phyloP scores from a whole-genome alignment of 805 yeast genomes.

The Nakazawaea siamensis region DNA sequence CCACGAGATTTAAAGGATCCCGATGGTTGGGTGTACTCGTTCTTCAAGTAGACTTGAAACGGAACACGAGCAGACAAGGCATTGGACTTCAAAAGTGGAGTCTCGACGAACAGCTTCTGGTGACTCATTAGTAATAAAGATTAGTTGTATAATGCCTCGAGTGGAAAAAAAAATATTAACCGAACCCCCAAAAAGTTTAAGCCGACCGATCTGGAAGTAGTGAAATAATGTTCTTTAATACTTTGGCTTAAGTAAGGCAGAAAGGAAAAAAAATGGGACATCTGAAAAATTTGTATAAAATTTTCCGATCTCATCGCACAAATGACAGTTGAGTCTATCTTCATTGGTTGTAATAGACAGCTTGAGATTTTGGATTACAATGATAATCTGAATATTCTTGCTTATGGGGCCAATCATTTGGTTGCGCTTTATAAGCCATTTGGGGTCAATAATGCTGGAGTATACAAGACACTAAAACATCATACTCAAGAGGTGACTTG shows the following conservation, averaged over 20 bases:
- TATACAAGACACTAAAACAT: conserved; percentile 46
- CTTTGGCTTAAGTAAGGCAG: no score
- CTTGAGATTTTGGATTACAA: conserved; percentile 50
- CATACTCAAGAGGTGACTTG: conserved; percentile 60
- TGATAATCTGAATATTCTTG: conserved; percentile 31
- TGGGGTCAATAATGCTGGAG: conserved; percentile 32
- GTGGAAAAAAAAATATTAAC: neutral
- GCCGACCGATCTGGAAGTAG: no score
- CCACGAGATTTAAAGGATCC: conserved; percentile 54
- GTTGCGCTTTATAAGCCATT: conserved; percentile 68
- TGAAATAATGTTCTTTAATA: no score
- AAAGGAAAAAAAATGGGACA: no score
- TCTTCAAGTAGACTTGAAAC: conserved; percentile 32
- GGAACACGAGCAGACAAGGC: conserved; percentile 5
- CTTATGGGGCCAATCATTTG: conserved; percentile 63
- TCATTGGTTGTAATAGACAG: conserved; percentile 68
- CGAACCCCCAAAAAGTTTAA: no score
- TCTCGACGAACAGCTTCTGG: conserved; percentile 7
- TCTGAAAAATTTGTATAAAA: no score
- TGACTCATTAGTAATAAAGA: no score
- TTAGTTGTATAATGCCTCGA: no score
- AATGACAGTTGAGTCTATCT: conserved; percentile 45
- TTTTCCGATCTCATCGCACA: no score
- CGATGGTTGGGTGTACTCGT: conserved; percentile 46
- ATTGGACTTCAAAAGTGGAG: conserved; percentile 11